These are phyloP conservation scores for Margaritispora aquatica DNA, from an alignment of 495 filamentous ascomycete species.

Conservation along the genomic window DNA sequence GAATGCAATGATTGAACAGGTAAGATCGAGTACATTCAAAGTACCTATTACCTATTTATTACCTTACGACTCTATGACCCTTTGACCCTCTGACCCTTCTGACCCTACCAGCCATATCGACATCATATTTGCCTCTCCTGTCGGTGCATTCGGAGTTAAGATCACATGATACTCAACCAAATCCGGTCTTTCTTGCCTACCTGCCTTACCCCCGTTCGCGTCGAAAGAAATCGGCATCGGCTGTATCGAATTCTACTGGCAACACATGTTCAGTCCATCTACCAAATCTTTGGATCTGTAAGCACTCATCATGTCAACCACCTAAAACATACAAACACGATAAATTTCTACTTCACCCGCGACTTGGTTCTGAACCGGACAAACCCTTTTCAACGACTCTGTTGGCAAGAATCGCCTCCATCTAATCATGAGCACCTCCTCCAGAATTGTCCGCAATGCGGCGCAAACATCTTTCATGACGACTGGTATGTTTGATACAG, in stretches of 20 bases:
- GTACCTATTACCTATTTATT: no score
- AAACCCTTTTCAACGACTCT: background rate
- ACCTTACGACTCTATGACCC: no score
- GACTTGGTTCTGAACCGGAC: no score
- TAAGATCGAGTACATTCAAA: no score
- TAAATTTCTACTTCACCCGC: background rate
- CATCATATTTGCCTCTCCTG: background rate
- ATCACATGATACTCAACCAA: background rate
- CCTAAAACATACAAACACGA: slow-evolving; percentile 3
- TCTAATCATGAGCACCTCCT: slow-evolving; percentile 57
- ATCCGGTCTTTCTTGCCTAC: background rate
- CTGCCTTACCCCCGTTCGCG: background rate
- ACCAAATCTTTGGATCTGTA: slow-evolving; percentile 1
- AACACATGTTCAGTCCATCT: slow-evolving; percentile 13
- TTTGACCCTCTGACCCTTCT: no score
- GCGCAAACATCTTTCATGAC: slow-evolving; percentile 46
- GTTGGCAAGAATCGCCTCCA: slow-evolving; percentile 10
- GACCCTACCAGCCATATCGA: no score
- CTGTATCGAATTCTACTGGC: background rate
- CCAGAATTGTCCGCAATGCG: slow-evolving; percentile 51
- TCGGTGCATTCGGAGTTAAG: background rate
- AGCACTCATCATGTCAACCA: slow-evolving; percentile 11
- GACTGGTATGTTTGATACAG: slow-evolving; percentile 28
- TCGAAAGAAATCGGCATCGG: background rate
- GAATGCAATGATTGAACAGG: no score